These are phyloP conservation scores for Sclerotinia glacialis DNA, from an alignment of 2,329 filamentous ascomycete genomes.

Conservation along the genomic window DNA sequence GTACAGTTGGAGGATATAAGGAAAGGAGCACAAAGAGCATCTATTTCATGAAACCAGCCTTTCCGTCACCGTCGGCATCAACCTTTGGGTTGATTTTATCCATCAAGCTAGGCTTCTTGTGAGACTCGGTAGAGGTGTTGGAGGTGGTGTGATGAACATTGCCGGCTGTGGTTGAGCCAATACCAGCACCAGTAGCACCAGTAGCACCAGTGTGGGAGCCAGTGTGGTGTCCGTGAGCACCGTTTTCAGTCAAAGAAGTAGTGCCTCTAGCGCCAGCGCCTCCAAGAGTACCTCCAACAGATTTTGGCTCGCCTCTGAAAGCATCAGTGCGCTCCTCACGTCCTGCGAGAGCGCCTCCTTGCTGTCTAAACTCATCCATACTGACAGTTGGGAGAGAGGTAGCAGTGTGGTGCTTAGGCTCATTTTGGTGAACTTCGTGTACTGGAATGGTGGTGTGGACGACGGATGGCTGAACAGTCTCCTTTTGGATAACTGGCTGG, in stretches of 20 bases:
- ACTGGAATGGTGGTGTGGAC: conserved; percentile 71
- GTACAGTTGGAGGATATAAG: neutral
- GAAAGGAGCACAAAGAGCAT: neutral
- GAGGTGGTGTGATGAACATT: conserved; percentile 16
- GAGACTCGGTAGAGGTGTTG: conserved; percentile 12
- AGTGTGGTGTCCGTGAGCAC: conserved; percentile 20
- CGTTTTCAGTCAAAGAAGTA: conserved; percentile 35
- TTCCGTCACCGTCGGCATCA: conserved; percentile 54
- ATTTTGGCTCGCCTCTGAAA: conserved; percentile 60
- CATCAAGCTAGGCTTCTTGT: conserved; percentile 48
- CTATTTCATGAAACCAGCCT: conserved; percentile 49
- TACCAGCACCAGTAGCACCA: conserved; percentile 19
- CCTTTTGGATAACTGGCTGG: conserved; percentile 68
- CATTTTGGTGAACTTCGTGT: conserved; percentile 68
- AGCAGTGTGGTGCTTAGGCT: conserved; percentile 62
- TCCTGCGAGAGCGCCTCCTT: conserved; percentile 54
- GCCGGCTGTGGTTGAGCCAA: neutral
- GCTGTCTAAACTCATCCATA: conserved; percentile 58
- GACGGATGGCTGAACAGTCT: conserved; percentile 63
- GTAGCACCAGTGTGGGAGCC: conserved; percentile 16
- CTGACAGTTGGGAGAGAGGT: conserved; percentile 62
- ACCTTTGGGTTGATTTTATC: conserved; percentile 54
- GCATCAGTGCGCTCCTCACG: conserved; percentile 56
- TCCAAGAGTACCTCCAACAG: conserved; percentile 41
- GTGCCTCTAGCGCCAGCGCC: conserved; percentile 34